These are phyloP conservation scores for Phaeosphaeriaceae sp. DNA, from an alignment of 2,329 filamentous ascomycete genomes.

Conservation along the genomic window DNA sequence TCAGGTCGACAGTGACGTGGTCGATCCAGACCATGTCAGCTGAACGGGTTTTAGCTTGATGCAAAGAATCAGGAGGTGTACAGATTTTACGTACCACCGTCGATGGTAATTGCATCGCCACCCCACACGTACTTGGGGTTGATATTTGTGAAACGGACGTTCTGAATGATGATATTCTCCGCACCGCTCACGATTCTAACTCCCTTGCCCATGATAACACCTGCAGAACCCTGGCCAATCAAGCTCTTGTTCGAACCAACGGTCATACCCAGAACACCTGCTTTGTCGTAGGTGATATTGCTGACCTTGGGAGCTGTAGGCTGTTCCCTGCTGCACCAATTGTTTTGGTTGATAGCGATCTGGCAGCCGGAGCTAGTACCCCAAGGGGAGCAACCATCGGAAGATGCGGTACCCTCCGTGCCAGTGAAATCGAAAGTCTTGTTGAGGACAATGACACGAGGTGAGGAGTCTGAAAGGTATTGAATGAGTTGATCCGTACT, in stretches of 20 bases:
- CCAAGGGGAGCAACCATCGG: constrained; percentile 62
- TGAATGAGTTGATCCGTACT: constrained; percentile 60
- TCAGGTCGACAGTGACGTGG: constrained; percentile 58
- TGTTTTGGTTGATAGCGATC: constrained; percentile 63
- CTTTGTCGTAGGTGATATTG: constrained; percentile 58
- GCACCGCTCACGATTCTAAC: constrained; percentile 51
- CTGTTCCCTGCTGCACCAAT: constrained; percentile 65
- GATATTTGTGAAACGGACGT: constrained; percentile 53
- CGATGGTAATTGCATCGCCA: constrained; percentile 43
- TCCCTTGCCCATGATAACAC: constrained; percentile 65
- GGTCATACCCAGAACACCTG: constrained; percentile 58
- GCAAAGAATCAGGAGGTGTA: background rate
- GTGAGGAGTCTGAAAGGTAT: constrained; percentile 61
- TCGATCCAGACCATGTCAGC: constrained; percentile 34
- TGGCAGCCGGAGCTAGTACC: constrained; percentile 62
- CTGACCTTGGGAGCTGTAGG: constrained; percentile 56
- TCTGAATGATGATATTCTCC: constrained; percentile 61
- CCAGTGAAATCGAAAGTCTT: constrained; percentile 63
- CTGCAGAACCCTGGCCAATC: constrained; percentile 59
- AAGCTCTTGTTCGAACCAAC: constrained; percentile 65
- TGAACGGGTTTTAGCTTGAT: background rate
- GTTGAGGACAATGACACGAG: constrained; percentile 65
- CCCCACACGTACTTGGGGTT: constrained; percentile 47
- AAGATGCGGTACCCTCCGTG: constrained; percentile 60
- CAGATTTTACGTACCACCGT: constrained; percentile 34